Base-by-base conservation (phyloP, 1,139 yeast genomes). In the Protomyces inundatus region DNA sequence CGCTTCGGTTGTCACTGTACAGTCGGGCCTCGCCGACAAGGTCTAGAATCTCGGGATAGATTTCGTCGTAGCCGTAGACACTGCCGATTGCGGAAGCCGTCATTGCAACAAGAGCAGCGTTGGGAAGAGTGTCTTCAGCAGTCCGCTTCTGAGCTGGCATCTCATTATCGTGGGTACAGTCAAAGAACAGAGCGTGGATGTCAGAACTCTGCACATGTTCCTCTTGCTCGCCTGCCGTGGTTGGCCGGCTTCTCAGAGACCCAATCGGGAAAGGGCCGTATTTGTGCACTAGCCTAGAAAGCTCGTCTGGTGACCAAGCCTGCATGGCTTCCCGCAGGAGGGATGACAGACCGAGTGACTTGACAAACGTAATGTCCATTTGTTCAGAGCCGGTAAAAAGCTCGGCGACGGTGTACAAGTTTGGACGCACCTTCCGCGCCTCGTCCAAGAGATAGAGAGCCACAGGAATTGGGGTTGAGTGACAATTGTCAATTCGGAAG, bases 211-310 rank as follows among this genome's bases (percentile, higher is more conserved):
- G 80, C 61, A 89, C 80, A 9, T 14, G 6, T 16, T 42, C 30
- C 10, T 1, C 16, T 16, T 23, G 9, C 6, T 42, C 48, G 9
- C 10, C 10, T 12, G 84, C 79, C 69, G 16, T n/a, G 33, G 39
- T 52, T 81, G 82, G 50, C 57, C 65, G 32, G 74, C 69, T 70
- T 87, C 86, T 62, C 12, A 68, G 46, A 0, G 97, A 90, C 3
- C 98, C 98, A 73, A 93, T 88, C 54, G 98, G 97, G 69, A 90
- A 80, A 4, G 98, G 98, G 50, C 98, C 98, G 74, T 93, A 96
- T 70, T 86, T 83, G 73, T 91, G 97, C 37, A 93, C 88, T 65
- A 91, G 80, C 65, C 95, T 80, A 0, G 97, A 90, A 48, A 93
- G 80, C 73, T 93, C 98, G 51, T 83, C 86, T 10, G 88, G 95